Conservation (phyloP, 768 basidiomycete genomes). For the Russula sp. region DNA sequence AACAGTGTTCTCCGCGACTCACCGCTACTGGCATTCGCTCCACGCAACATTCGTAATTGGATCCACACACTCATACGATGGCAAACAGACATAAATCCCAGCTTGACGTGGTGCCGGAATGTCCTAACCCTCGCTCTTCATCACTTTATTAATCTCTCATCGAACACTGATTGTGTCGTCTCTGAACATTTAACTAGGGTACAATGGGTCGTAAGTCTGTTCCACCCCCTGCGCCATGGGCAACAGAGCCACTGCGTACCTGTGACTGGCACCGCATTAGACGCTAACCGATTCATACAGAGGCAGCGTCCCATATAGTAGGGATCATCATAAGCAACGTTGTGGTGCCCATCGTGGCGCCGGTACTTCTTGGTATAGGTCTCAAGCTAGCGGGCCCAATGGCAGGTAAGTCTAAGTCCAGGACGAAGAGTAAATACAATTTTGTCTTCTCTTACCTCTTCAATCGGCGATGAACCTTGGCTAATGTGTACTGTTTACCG, state of each 20-base stretch:
- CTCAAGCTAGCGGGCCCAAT: conserved; percentile 8
- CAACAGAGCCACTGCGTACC: background rate
- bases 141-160: background rate
- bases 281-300: conserved; percentile 2
- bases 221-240: background rate
- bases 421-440: background rate
- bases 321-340: background rate
- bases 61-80: background rate
- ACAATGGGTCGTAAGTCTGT: conserved; percentile 4
- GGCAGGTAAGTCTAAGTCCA: conserved; percentile 1
- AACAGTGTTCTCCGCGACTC: background rate
- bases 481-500: background rate
- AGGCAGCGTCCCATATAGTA: background rate
- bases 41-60: background rate
- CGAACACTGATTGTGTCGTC: too few species aligned
- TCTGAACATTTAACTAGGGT: background rate
- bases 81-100: background rate
- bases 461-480: background rate
- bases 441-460: too few species aligned
- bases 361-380: background rate
- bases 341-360: background rate
- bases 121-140: too few species aligned
- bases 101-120: background rate
- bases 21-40: background rate
- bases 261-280: conserved; percentile 1